Percentiles rank a stretch among this genome's conserved stretches.
Evolutionary conservation across 2,329 filamentous ascomycete genomes (phyloP).

Genomic region (Pleoardoris graminearum): DNA sequence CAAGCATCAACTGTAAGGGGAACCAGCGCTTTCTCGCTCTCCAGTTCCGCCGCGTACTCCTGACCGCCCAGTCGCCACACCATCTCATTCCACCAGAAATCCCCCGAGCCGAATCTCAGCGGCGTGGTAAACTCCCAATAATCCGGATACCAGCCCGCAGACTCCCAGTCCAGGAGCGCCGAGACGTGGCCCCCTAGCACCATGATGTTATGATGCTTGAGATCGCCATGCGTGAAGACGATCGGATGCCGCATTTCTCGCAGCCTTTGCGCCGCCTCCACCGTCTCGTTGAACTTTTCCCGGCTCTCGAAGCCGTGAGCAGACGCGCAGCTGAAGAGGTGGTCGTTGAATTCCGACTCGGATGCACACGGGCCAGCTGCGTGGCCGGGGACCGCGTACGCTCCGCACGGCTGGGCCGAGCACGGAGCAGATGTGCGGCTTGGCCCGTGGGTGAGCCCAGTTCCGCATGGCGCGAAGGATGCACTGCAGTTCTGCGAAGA

Average conservation of each 20-base stretch:
- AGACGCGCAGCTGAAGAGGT: conserved; percentile 35
- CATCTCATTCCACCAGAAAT: conserved; percentile 20
- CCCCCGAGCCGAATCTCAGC: conserved; percentile 14
- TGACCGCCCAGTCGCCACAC: conserved; percentile 16
- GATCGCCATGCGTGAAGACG: conserved; percentile 32
- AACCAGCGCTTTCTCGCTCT: conserved; percentile 21
- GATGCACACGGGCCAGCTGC: conserved; percentile 35
- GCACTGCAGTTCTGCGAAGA: conserved; percentile 40
- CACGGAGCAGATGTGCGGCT: conserved; percentile 34
- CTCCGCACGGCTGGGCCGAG: conserved; percentile 37
- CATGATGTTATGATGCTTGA: conserved; percentile 27
- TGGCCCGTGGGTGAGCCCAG: conserved; percentile 34
- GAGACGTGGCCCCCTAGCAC: conserved; percentile 21
- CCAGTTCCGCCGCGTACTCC: conserved; percentile 15
- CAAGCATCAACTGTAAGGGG: conserved; percentile 20
- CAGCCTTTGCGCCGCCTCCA: conserved; percentile 22
- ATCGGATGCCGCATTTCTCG: conserved; percentile 29
- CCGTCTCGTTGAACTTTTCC: conserved; percentile 28
- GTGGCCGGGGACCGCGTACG: conserved; percentile 39
- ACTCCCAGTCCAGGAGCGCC: conserved; percentile 27
- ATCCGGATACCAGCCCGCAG: conserved; percentile 29
- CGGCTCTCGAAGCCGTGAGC: conserved; percentile 31
- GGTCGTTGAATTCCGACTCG: conserved; percentile 31
- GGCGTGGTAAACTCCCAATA: conserved; percentile 28
- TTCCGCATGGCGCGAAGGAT: conserved; percentile 43